These are phyloP conservation scores for Persicaria maculosa DNA, from an alignment of 148 eudicot genomes.

Conservation along the genomic window DNA sequence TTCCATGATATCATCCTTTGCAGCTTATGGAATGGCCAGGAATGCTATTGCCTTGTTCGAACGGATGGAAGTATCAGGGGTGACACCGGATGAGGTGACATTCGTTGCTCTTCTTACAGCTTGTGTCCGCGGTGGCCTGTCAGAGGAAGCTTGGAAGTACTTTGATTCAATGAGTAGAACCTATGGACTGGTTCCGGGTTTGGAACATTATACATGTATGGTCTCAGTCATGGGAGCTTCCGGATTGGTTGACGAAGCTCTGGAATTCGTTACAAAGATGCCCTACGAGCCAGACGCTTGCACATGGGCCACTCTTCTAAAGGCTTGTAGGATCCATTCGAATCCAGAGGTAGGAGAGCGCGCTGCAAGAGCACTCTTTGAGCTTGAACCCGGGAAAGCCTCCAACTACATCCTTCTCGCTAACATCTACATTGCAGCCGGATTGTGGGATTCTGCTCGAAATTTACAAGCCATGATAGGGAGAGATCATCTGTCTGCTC, in stretches of 20 bases:
- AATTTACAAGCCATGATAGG: slow-evolving; percentile 33
- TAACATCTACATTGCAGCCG: slow-evolving; percentile 40
- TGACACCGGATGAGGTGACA: slow-evolving; percentile 37
- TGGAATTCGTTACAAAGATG: slow-evolving; percentile 35
- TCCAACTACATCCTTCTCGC: slow-evolving; percentile 46
- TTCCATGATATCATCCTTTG: slow-evolving; percentile 42
- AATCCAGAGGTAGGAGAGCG: slow-evolving; percentile 35
- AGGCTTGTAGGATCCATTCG: slow-evolving; percentile 38
- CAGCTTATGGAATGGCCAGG: slow-evolving; percentile 43
- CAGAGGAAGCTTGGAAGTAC: slow-evolving; percentile 40
- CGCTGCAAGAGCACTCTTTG: slow-evolving; percentile 37
- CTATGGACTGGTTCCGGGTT: slow-evolving; percentile 33
- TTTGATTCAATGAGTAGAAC: slow-evolving; percentile 35
- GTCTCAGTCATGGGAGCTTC: slow-evolving; percentile 41
- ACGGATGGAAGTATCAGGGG: slow-evolving; percentile 28
- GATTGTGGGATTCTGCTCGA: slow-evolving; percentile 40
- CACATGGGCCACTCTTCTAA: slow-evolving; percentile 47
- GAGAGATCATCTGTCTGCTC: background rate
- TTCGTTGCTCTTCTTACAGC: slow-evolving; percentile 47
- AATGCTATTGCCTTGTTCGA: slow-evolving; percentile 37
- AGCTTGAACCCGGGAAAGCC: slow-evolving; percentile 47
- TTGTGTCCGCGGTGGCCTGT: slow-evolving; percentile 43
- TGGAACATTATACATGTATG: slow-evolving; percentile 55
- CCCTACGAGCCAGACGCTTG: slow-evolving; percentile 44
- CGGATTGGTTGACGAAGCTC: slow-evolving; percentile 40